Base-by-base conservation (phyloP, 129 eudicot species). In the Flaveria linearis region DNA sequence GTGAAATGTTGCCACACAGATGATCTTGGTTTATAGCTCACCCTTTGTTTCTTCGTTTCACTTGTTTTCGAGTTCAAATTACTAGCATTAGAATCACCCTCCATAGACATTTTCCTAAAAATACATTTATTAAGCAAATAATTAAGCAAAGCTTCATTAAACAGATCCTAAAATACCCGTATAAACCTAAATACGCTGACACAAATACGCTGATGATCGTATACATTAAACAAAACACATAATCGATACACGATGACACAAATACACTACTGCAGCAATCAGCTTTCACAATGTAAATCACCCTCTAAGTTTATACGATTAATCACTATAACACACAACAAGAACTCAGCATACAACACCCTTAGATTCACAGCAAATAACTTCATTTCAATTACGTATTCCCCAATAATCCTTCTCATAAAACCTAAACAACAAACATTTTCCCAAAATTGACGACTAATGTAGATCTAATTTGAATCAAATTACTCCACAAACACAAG, bases 391-490 rank as follows among this genome's bases (percentile, higher is more conserved):
- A 33, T 30, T 64, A 18, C 72, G 49, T 22, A 61, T 61, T 41
- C n/a, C 71, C 52, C 22, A 17, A 33, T 17, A 65, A 76, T 18
- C 53, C 49, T 50, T 18, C 55, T 33, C 30, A 46, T 47, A 8
- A 61, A 71, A 71, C 72, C 64, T 61, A 62, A 71, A 46, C 17
- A 70, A 6, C 36, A 47, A 60, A 13, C 51, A 62, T 28, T 46
- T 9, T 28, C 64, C 28, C 28, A 14, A 33, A 43, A 56, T 47
- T 7, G 56, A 77, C 65, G 18, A 60, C 46, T 64, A 46, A 58
- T 78, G 75, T 53, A 79, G 78, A 72, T 72, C 83, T 63, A 79
- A 72, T 63, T 51, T 72, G 2, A 51, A n/a, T 51, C 78, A 2
- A 79, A 72, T 63, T 72, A 72, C 58, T 23, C 14, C 15, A 62